Percentiles rank a stretch among this genome's conserved stretches.
Evolutionary conservation across 495 filamentous ascomycete genomes (phyloP).

Genomic region (Aspergillus baeticus): DNA sequence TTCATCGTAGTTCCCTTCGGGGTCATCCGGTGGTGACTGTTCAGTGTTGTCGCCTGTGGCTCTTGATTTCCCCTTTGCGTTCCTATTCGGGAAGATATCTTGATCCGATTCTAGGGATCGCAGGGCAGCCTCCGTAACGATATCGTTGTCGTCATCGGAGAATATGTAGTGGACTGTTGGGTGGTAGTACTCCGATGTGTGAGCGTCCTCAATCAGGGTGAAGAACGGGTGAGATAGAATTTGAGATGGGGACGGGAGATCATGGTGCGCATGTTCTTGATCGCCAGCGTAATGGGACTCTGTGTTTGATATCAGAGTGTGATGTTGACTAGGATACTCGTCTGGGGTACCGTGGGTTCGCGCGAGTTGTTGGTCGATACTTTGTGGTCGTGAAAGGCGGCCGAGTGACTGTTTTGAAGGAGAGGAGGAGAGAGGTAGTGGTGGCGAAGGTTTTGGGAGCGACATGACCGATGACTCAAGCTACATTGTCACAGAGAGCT

Average conservation of each 20-base stretch:
- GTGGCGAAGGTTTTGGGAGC: constrained; percentile 29
- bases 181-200: constrained; percentile 61
- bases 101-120: constrained; percentile 39
- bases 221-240: constrained; percentile 49
- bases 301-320: background rate
- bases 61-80: constrained; percentile 21
- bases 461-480: constrained; percentile 34
- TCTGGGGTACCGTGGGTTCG: constrained; percentile 13
- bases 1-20: constrained; percentile 16
- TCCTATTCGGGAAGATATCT: constrained; percentile 15
- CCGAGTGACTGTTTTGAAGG: constrained; percentile 31
- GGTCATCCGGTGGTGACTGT: constrained; percentile 16
- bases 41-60: background rate
- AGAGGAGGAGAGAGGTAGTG: constrained; percentile 28
- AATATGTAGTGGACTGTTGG: constrained; percentile 88
- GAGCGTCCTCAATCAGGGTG: constrained; percentile 50
- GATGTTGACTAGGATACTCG: constrained; percentile 14
- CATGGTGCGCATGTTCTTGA: constrained; percentile 10
- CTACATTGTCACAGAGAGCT: constrained; percentile 33
- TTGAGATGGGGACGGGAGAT: constrained; percentile 7
- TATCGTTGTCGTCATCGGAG: constrained; percentile 67
- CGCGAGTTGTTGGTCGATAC: constrained; percentile 17
- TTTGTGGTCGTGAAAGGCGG: constrained; percentile 21
- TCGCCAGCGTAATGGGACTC: constrained; percentile 8
- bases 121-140: constrained; percentile 56